phyloP scores from a whole-genome alignment of 164 flowering plant genomes.

The Vitis riparia region DNA sequence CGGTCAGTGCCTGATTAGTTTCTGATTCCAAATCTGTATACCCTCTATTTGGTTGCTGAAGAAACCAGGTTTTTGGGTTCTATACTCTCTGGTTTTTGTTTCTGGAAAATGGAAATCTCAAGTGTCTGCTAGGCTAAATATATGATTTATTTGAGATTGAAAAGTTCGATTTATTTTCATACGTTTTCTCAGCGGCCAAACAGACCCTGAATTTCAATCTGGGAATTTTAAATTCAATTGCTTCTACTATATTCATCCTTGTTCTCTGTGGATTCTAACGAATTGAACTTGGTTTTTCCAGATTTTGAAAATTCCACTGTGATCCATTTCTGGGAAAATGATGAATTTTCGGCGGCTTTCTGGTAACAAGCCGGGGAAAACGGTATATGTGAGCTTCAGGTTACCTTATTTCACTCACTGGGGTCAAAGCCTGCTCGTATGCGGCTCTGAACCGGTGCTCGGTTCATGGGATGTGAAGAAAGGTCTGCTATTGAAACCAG shows the following conservation, averaged over 20 bases:
- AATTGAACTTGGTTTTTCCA: conserved; percentile 2
- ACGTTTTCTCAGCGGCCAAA: too few species aligned
- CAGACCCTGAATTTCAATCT: not conserved
- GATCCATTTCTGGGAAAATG: conserved; percentile 38
- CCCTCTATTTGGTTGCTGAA: too few species aligned
- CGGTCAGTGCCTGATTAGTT: too few species aligned
- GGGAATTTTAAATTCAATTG: not conserved
- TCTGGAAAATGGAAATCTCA: too few species aligned
- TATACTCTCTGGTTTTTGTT: too few species aligned
- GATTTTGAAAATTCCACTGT: conserved; percentile 13
- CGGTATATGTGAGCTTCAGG: conserved; percentile 63
- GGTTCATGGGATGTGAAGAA: conserved; percentile 92
- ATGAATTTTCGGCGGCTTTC: conserved; percentile 46
- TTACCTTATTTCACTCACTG: conserved; percentile 85
- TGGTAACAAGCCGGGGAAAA: conserved; percentile 37
- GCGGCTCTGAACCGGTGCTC: conserved; percentile 77
- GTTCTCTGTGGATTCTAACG: not conserved
- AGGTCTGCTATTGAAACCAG: conserved; percentile 66
- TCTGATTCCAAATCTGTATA: too few species aligned
- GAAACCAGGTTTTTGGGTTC: too few species aligned
- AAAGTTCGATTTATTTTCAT: too few species aligned
- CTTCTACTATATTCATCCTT: not conserved
- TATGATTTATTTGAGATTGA: too few species aligned
- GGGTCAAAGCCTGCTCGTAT: conserved; percentile 83
- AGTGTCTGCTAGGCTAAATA: too few species aligned